Evolutionary conservation across 805 yeast species (phyloP), one percentile per base, ranked within the genome.

Genomic region (Cyberlindnera mycetangii): DNA sequence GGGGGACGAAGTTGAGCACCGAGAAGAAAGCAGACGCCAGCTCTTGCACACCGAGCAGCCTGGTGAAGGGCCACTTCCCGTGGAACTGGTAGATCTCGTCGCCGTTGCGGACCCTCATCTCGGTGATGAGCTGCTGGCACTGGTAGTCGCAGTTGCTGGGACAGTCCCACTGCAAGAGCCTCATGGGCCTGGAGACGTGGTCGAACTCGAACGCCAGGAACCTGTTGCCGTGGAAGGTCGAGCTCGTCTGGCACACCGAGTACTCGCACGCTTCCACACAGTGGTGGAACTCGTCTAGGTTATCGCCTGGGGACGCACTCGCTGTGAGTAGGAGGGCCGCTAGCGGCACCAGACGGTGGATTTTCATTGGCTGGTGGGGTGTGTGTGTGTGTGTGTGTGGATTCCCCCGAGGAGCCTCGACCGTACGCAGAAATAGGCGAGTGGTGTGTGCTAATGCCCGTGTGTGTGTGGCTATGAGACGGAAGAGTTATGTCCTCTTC

Each of bases 1-100:
- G 92, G 2, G 92, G 87, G 12, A 80, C 45, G 48, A 81, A 76
- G 56, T 85, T 85, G 18, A 78, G 72, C 5, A 85, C 55, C n/a
- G 96, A 85, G 62, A 93, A 92, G 2, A 89, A 17, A 1, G 85
- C 81, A 12, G 95, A 83, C 19, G 83, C 86, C 0, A 89, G 67
- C 61, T 93, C 99, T 63, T 93, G 99, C 11, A 85, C 69, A 0
- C 95, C 95, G n/a, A 74, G 65, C 0, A 85, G 59, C 39, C 99
- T 72, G 15, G 70, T 50, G 58, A 93, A 93, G 2, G 98, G 98
- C 99, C 99, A 93, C 67, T 93, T 93, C 0, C 99, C 99, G 64
- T 93, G 97, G 66, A 88, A 93, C 62, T 93, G 99, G 32, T 74
- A 74, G 0, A 88, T 68, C 44, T 79, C 82, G 47, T 75, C 71